Base-by-base conservation (phyloP, 768 basidiomycete genomes). In the Podaxis carcinomalis region DNA sequence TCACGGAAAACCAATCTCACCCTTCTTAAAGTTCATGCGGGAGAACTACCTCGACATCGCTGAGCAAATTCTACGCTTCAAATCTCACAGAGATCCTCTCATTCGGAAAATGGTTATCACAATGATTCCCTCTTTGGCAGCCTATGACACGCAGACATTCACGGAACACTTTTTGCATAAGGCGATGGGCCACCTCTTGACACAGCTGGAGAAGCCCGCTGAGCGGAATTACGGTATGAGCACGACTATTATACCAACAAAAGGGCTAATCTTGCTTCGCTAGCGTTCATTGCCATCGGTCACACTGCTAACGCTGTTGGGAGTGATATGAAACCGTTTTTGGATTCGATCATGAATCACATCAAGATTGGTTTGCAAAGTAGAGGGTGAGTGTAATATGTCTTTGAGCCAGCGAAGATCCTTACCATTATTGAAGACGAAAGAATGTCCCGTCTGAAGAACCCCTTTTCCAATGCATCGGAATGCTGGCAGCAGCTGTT, bases 391-490 rank as follows among this genome's bases (percentile, higher is more conserved):
- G 72, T 66, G 21, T 10, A 42, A n/a, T 49, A 32, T 5, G 6
- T 13, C 21, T 39, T 49, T 46, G 36, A 28, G 54, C 27, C 35
- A 46, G 36, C 19, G 19, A 46, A 9, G 27, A 25, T 21, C 46
- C 23, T 62, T 19, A 27, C 40, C 32, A 23, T 40, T 40, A 56
- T 46, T 56, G 32, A 63, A 88, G 86, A 60, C 87, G 88, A 69
- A 96, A 95, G 80, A 95, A 93, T 69, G 92, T 94, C 1, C 91
- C 92, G 2, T 88, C 89, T 14, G 95, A 98, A 72, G 94, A 94
- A 65, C 90, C 95, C 0, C 94, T 98, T 61, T 98, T 99, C 69
- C 93, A 98, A 79, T 98, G 97, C 73, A 84, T 99, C 62, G 93
- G 93, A 39, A 96, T 98, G 94, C 79, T 99, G 46, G 93, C 95